Evolutionary conservation across 345 rosid genomes (phyloP), one percentile per base, ranked within the genome.

Genomic region (Citrus unshiu): DNA sequence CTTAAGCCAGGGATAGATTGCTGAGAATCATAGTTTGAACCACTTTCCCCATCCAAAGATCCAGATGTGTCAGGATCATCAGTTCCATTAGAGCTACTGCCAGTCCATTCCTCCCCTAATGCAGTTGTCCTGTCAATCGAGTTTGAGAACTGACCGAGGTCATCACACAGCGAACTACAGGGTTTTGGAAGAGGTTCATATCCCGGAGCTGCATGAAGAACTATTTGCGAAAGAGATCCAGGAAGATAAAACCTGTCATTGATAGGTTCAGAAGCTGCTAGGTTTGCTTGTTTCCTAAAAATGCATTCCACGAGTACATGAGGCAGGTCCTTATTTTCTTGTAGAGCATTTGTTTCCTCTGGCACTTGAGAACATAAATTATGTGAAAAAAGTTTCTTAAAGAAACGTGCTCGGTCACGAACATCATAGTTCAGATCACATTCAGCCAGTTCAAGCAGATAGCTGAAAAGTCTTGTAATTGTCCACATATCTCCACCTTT

Each of bases 191-290:
- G 97, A 84, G 99, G 93, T 85, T 94, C 98, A 82, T 96, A 96
- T 43, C 97, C 98, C n/a, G 99, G 99, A 75, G 99, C 99, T 24
- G 98, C 97, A 88, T 96, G 99, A 83, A 93, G 91, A 81, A 96
- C 99, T 72, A 96, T 90, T 81, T 93, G 98, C 4, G 99, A 96
- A 77, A 96, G 94, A 77, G 98, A 92, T 73, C 98, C 98, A 77
- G 98, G 99, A 67, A 96, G 98, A 87, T 93, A 94, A 82, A 91
- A 88, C 37, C 97, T 95, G 79, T 83, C 76, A 73, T 82, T 88
- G 49, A 85, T 56, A 19, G 87, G 83, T 80, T 80, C 88, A 59
- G 78, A 75, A 78, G 90, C 75, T 19, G 74, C 65, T 49, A 82
- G 85, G 67, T 84, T 89, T 80, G 80, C 69, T 83, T 90, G 85